Conservation (phyloP, 1,284 basidiomycete species). For the Cryptococcus hybrid region DNA sequence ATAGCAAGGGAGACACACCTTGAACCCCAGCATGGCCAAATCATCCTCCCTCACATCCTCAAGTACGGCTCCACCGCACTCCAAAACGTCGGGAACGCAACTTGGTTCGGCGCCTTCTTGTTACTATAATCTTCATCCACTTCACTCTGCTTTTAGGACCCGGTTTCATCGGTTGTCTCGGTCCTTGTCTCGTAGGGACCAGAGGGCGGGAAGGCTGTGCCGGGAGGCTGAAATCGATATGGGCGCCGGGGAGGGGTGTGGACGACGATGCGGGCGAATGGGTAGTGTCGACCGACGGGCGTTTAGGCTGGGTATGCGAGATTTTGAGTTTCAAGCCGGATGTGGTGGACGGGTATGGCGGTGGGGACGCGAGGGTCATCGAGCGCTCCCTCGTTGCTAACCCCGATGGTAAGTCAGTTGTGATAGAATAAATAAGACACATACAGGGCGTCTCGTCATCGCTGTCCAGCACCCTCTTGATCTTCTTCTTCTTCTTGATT, state of each 20-base stretch:
- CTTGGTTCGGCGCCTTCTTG: slow-evolving; percentile 62
- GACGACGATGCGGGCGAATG: neutral
- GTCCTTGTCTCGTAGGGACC: slow-evolving; percentile 63
- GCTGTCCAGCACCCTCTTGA: slow-evolving; percentile 66
- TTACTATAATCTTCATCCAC: slow-evolving; percentile 85
- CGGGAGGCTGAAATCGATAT: slow-evolving; percentile 44
- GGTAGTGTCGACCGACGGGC: slow-evolving; percentile 11
- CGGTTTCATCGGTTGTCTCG: slow-evolving; percentile 65
- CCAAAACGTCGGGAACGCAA: slow-evolving; percentile 66
- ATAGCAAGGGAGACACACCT: slow-evolving; percentile 49
- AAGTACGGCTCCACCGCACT: slow-evolving; percentile 80
- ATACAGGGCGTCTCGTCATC: slow-evolving; percentile 67
- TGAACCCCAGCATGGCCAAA: slow-evolving; percentile 80
- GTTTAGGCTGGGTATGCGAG: slow-evolving; percentile 13
- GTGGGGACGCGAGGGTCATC: slow-evolving; percentile 56
- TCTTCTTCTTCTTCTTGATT: slow-evolving; percentile 76
- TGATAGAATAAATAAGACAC: slow-evolving; percentile 49
- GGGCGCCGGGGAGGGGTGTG: slow-evolving; percentile 19
- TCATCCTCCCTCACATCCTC: slow-evolving; percentile 86
- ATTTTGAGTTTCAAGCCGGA: slow-evolving; percentile 45
- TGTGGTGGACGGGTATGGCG: slow-evolving; percentile 22
- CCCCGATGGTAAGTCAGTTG: neutral
- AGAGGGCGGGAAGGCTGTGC: slow-evolving; percentile 50
- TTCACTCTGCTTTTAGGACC: slow-evolving; percentile 76
- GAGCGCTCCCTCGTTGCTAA: slow-evolving; percentile 44